Evolutionary conservation across 2,329 filamentous ascomycete genomes (phyloP).

Genomic region (Neophaeococcomyces mojaviensis): DNA sequence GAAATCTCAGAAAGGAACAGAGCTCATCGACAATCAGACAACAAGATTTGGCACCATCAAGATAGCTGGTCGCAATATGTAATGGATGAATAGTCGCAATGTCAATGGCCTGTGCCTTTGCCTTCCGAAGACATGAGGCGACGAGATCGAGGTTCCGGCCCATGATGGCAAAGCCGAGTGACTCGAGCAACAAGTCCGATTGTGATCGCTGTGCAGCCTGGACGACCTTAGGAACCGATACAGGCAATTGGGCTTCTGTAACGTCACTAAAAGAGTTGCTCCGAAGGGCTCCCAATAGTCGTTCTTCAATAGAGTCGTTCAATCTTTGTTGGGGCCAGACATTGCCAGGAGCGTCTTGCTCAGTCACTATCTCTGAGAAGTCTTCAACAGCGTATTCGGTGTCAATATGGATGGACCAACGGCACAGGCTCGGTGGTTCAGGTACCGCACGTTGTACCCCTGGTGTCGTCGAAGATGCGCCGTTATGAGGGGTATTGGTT

Average conservation of each 20-base stretch:
- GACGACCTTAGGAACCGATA: constrained; percentile 21
- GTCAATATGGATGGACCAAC: constrained; percentile 11
- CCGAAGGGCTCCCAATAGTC: constrained; percentile 13
- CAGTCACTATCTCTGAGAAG: neutral
- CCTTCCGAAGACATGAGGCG: constrained; percentile 5
- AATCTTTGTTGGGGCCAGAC: neutral
- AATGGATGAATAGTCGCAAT: constrained; percentile 25
- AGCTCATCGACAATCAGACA: constrained; percentile 21
- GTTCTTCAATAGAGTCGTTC: constrained; percentile 2
- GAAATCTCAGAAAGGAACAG: neutral
- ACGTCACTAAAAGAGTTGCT: constrained; percentile 26
- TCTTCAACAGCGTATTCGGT: constrained; percentile 4
- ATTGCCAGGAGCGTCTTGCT: neutral
- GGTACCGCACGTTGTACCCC: neutral
- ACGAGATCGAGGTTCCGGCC: constrained; percentile 21
- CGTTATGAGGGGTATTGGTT: neutral
- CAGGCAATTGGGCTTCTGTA: constrained; percentile 17
- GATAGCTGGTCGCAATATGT: constrained; percentile 32
- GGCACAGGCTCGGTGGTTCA: constrained; percentile 7
- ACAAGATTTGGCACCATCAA: constrained; percentile 31
- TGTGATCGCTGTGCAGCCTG: constrained; percentile 18
- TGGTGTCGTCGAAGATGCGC: neutral
- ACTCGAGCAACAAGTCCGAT: constrained; percentile 22
- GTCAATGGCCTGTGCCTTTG: constrained; percentile 16
- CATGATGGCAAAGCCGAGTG: constrained; percentile 26